A percentile compares a stretch with the other conserved stretches of the same genome.
Evolutionary conservation across 164 flowering plant species (phyloP).

Genomic region (Platanus orientalis): DNA sequence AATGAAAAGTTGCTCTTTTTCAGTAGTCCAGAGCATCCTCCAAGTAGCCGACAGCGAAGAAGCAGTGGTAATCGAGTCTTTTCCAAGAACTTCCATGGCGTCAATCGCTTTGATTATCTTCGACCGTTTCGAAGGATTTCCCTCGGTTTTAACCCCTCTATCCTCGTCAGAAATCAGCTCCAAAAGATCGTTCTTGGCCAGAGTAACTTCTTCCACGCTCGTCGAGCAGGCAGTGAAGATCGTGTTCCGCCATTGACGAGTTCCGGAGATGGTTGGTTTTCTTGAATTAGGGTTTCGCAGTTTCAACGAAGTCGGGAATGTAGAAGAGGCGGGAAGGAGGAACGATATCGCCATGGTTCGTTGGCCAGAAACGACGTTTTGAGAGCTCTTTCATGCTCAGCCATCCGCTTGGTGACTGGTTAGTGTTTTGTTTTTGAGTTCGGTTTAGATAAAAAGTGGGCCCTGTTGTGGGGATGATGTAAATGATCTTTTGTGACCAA

Average conservation of each 20-base stretch:
- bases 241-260: constrained; percentile 2
- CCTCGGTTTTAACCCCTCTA: constrained; percentile 75
- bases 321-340: constrained; percentile 6
- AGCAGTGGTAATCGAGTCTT: constrained; percentile 54
- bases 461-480: too few relatives aligned
- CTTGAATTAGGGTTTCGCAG: constrained; percentile 10
- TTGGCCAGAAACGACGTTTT: too few relatives aligned
- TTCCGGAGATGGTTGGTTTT: not conserved
- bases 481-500: too few relatives aligned
- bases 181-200: constrained; percentile 62
- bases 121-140: constrained; percentile 41
- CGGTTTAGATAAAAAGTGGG: too few relatives aligned
- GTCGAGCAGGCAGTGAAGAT: constrained; percentile 3
- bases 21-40: constrained; percentile 96
- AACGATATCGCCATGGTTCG: constrained; percentile 11
- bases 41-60: constrained; percentile 81
- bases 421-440: too few relatives aligned
- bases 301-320: constrained; percentile 4
- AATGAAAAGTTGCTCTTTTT: constrained; percentile 93
- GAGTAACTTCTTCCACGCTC: constrained; percentile 24
- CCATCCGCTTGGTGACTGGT: too few relatives aligned
- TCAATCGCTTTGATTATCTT: constrained; percentile 65
- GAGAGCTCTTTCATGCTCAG: too few relatives aligned
- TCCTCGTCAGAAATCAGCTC: constrained; percentile 69
- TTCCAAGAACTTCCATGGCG: constrained; percentile 46